Evolutionary conservation across 169 alveolate genomes (phyloP).

Genomic region (Cryptosporidium sp.): DNA sequence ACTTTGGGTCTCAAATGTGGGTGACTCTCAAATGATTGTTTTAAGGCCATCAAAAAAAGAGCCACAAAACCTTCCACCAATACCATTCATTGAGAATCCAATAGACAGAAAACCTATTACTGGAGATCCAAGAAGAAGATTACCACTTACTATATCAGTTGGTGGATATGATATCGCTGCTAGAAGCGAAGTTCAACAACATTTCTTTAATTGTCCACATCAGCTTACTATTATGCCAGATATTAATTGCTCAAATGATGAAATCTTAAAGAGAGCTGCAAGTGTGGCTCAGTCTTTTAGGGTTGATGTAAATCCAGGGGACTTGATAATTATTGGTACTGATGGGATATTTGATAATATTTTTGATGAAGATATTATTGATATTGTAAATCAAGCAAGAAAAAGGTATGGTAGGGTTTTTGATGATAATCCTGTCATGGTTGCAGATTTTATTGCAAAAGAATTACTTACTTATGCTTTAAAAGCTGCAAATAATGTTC

Average conservation of each 20-base stretch:
- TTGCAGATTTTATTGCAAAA: conserved; percentile 64
- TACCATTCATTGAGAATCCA: conserved; percentile 53
- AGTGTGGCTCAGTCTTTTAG: conserved; percentile 77
- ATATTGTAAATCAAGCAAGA: conserved; percentile 76
- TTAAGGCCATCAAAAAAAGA: conserved; percentile 70
- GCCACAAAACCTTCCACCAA: conserved; percentile 32
- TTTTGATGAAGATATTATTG: conserved; percentile 84
- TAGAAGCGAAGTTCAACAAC: conserved; percentile 82
- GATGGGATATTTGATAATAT: conserved; percentile 88
- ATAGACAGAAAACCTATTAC: conserved; percentile 53
- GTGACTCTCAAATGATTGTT: conserved; percentile 80
- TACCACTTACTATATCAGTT: conserved; percentile 8
- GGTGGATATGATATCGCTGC: conserved; percentile 78
- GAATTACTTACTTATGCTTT: conserved; percentile 45
- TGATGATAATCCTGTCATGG: conserved; percentile 31
- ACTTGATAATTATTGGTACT: conserved; percentile 83
- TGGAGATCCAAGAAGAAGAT: conserved; percentile 68
- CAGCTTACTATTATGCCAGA: conserved; percentile 86
- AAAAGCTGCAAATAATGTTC: conserved; percentile 57
- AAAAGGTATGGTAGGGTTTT: conserved; percentile 27
- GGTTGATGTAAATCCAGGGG: conserved; percentile 82
- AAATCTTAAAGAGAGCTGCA: conserved; percentile 78
- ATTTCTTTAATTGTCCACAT: conserved; percentile 84
- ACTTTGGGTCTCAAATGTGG: conserved; percentile 80
- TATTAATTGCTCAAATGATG: conserved; percentile 76